phyloP scores from a whole-genome alignment of 257 asterid genomes.

The Voacanga thouarsii region DNA sequence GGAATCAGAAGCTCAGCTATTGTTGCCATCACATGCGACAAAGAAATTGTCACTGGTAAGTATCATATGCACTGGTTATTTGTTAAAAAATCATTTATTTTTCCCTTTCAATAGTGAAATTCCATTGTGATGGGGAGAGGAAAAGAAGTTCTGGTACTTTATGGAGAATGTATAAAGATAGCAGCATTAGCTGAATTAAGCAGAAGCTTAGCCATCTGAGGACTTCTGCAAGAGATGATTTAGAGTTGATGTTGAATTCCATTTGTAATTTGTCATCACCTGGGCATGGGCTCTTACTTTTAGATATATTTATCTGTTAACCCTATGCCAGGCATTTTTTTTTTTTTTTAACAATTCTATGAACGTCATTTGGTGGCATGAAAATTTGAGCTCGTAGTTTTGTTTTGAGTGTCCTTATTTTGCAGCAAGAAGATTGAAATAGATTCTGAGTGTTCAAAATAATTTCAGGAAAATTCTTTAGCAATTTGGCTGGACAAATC shows the following conservation, averaged over 20 bases:
- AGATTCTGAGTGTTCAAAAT: background rate
- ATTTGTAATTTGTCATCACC: background rate
- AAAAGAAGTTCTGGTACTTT: background rate
- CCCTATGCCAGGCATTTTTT: background rate
- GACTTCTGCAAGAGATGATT: background rate
- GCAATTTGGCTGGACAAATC: background rate
- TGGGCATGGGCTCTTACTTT: background rate
- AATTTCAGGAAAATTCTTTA: background rate
- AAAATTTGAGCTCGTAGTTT: background rate
- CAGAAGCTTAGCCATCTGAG: background rate
- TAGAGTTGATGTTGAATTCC: background rate
- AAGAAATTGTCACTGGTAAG: slow-evolving; percentile 90
- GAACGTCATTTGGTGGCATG: background rate
- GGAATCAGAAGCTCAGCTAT: slow-evolving; percentile 75
- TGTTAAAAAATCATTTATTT: background rate
- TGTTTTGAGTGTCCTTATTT: background rate
- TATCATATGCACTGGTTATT: background rate
- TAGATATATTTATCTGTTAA: background rate
- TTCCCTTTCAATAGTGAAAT: background rate
- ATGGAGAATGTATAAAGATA: background rate
- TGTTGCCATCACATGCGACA: slow-evolving; percentile 76
- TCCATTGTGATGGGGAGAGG: background rate
- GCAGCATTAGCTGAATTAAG: background rate
- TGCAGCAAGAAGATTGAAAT: background rate
- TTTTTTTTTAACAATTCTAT: background rate